Evolutionary conservation across 2,329 filamentous ascomycete genomes (phyloP), one percentile per base, ranked within the genome.

Genomic region (Pseudocercospora musae): DNA sequence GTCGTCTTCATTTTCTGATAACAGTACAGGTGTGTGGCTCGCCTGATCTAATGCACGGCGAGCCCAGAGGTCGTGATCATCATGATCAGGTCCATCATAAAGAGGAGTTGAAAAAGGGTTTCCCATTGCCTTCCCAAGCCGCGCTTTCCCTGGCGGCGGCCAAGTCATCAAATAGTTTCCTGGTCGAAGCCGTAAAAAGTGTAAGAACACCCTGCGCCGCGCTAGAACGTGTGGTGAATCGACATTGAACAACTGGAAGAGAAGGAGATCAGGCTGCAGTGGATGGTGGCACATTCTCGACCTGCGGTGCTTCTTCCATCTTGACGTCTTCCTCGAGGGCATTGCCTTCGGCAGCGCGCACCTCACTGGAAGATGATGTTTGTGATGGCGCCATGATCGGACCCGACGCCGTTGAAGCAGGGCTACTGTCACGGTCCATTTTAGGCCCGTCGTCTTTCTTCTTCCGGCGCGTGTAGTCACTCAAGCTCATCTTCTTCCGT

Each of bases 401-500:
- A 10, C 70, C 70, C 44, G 66, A 69, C 10, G 68, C 67, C 1
- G 68, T 68, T 9, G 70, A 72, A 37, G 70, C 70, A 7, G 72
- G 72, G 27, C 70, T 73, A 60, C 70, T 71, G n/a, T 74, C 72
- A 2, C 71, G 68, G 13, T 73, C 69, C 13, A 57, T 44, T 52
- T 68, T 68, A 20, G 49, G 31, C 21, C 70, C 69, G n/a, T 57
- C 56, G 10, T 70, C 69, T 52, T 71, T 69, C 61, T 70, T 69
- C 60, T 78, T 79, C 54, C 79, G 74, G 56, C 76, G 79, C 4
- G 79, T 81, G 62, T 81, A 82, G 58, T 82, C 80, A 65, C 79
- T 81, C n/a, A 82, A 67, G 64, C 79, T 82, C 61, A 82, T 73
- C 73, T 82, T 82, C 73, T 82, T 82, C 62, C 78, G 76, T 23